A percentile compares a stretch with the other conserved stretches of the same genome.
These are phyloP conservation scores for Mycena polygramma DNA, from an alignment of 768 basidiomycete genomes.

Conservation along the genomic window DNA sequence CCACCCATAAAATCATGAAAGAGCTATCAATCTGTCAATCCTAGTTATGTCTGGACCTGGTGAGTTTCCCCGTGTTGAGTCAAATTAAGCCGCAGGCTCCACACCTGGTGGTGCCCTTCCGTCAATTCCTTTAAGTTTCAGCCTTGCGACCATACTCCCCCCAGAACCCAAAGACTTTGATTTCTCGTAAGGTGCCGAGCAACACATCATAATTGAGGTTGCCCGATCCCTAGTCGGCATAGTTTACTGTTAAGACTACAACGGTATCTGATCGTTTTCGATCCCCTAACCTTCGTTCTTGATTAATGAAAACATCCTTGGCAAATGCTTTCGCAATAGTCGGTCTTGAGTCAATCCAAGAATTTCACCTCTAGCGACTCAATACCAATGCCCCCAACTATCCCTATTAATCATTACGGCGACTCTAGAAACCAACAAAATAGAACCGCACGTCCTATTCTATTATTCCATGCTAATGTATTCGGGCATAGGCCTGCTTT, in stretches of 20 bases:
- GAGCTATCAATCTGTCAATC: slow-evolving; percentile 88
- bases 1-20: slow-evolving; percentile 89
- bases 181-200: slow-evolving; percentile 86
- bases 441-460: slow-evolving; percentile 86
- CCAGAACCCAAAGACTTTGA: slow-evolving; percentile 92
- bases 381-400: slow-evolving; percentile 89
- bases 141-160: slow-evolving; percentile 79
- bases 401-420: slow-evolving; percentile 87
- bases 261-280: slow-evolving; percentile 86
- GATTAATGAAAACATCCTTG: too few relatives aligned
- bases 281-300: slow-evolving; percentile 80
- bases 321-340: slow-evolving; percentile 81
- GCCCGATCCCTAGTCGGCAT: slow-evolving; percentile 57
- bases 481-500: slow-evolving; percentile 81
- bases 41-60: slow-evolving; percentile 84
- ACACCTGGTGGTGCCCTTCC: slow-evolving; percentile 70
- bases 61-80: slow-evolving; percentile 88
- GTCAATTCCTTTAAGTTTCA: slow-evolving; percentile 77
- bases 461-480: slow-evolving; percentile 89
- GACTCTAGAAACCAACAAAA: slow-evolving; percentile 88
- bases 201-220: slow-evolving; percentile 40
- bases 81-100: slow-evolving; percentile 90
- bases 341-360: slow-evolving; percentile 86
- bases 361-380: slow-evolving; percentile 88
- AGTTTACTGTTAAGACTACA: slow-evolving; percentile 39